These are phyloP conservation scores for Heliocybe sulcata DNA, from an alignment of 1,284 basidiomycete species.

Conservation along the genomic window DNA sequence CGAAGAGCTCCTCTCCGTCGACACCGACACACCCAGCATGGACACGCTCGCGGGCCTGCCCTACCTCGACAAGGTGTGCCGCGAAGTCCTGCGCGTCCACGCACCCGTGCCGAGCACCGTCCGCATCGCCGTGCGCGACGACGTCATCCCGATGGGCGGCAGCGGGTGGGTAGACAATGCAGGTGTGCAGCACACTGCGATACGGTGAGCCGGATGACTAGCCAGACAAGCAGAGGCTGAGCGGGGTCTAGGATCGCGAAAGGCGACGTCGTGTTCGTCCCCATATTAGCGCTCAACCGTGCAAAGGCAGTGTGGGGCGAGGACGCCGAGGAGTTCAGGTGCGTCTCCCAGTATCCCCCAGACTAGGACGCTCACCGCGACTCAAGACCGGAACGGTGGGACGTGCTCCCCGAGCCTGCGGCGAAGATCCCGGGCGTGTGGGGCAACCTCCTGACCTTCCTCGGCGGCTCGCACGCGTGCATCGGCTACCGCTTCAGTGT, in stretches of 20 bases:
- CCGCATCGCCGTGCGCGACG: constrained; percentile 13
- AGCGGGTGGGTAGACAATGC: background rate
- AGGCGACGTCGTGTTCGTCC: constrained; percentile 38
- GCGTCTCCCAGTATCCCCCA: too few relatives aligned
- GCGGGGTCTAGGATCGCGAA: background rate
- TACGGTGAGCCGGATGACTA: background rate
- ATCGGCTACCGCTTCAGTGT: constrained; percentile 38
- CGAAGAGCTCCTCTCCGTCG: constrained; percentile 27
- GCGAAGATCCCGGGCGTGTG: constrained; percentile 21
- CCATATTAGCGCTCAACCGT: constrained; percentile 40
- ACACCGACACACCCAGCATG: constrained; percentile 16
- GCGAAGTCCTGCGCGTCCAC: constrained; percentile 16
- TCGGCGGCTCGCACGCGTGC: constrained; percentile 20
- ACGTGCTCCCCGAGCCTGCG: constrained; percentile 13
- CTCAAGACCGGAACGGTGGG: constrained; percentile 24
- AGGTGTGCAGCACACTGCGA: background rate
- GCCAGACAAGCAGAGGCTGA: background rate
- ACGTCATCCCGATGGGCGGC: constrained; percentile 14
- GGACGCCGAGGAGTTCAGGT: constrained; percentile 46
- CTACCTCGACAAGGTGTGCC: constrained; percentile 23
- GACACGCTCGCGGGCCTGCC: constrained; percentile 14
- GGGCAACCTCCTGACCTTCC: constrained; percentile 23
- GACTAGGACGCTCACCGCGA: too few relatives aligned
- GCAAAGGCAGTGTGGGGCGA: constrained; percentile 45
- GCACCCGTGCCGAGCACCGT: constrained; percentile 10